A percentile compares a stretch with the other conserved stretches of the same genome.
These are phyloP conservation scores for Boletus patriciae DNA, from an alignment of 768 basidiomycete species.

Conservation along the genomic window DNA sequence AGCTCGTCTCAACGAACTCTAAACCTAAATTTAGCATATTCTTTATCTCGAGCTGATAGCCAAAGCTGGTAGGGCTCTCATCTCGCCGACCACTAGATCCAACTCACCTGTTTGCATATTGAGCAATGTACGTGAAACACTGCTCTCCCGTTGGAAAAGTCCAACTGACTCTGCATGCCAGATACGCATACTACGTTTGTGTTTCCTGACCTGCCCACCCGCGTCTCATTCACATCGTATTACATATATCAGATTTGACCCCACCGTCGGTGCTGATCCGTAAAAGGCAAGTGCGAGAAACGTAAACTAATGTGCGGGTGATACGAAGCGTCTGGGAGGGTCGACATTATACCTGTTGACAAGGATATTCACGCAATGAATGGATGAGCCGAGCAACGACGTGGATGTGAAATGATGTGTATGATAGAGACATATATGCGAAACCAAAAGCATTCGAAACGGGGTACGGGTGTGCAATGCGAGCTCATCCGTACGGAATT, in stretches of 20 bases:
- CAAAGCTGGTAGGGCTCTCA: slow-evolving; percentile 61
- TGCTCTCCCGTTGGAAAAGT: background rate
- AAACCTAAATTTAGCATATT: slow-evolving; percentile 56
- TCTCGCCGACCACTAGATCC: background rate
- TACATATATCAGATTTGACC: slow-evolving; percentile 51
- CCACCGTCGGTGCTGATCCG: too few species aligned
- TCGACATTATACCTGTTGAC: slow-evolving; percentile 56
- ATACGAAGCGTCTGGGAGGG: slow-evolving; percentile 52
- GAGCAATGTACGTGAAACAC: slow-evolving; percentile 58
- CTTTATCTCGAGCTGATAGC: slow-evolving; percentile 80
- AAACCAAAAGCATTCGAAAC: background rate
- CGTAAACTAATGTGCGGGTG: background rate
- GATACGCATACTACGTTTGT: slow-evolving; percentile 78
- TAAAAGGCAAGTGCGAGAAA: background rate
- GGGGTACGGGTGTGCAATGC: background rate
- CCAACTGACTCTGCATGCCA: slow-evolving; percentile 36
- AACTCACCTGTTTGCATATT: slow-evolving; percentile 55
- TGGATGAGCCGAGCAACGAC: background rate
- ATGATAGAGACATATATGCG: slow-evolving; percentile 1
- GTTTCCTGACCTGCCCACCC: slow-evolving; percentile 5
- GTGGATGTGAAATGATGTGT: background rate
- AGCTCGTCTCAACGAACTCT: too few species aligned
- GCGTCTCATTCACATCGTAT: slow-evolving; percentile 7
- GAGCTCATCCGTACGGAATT: background rate
- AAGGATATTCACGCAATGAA: slow-evolving; percentile 50